phyloP scores from a whole-genome alignment of 495 filamentous ascomycete species.

The Trichoderma erinaceum region DNA sequence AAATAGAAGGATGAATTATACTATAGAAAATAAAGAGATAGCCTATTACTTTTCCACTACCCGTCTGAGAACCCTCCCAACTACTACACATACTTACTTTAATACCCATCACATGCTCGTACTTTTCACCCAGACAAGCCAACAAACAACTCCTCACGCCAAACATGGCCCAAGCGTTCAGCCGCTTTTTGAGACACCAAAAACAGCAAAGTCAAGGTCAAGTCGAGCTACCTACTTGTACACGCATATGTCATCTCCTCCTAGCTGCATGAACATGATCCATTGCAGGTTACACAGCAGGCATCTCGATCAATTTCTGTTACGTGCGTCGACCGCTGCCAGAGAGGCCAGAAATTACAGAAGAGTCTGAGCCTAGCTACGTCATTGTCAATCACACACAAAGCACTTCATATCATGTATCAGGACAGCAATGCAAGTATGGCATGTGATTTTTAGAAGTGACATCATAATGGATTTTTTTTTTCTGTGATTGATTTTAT shows the following conservation, averaged over 20 bases:
- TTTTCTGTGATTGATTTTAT: constrained; percentile 13
- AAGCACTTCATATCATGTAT: not conserved
- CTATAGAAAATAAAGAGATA: too few species aligned
- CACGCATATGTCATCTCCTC: not conserved
- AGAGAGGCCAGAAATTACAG: too few species aligned
- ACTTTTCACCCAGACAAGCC: not conserved
- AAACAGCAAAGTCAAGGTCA: too few species aligned
- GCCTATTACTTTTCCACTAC: not conserved
- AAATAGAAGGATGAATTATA: too few species aligned
- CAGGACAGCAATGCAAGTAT: constrained; percentile 16
- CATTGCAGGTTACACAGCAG: not conserved
- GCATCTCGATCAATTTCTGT: not conserved
- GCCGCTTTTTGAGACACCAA: not conserved
- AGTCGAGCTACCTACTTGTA: not conserved
- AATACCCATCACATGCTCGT: not conserved
- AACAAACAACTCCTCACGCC: not conserved
- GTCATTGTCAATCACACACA: not conserved
- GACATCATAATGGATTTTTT: constrained; percentile 13
- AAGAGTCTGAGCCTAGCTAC: not conserved
- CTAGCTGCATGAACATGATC: not conserved
- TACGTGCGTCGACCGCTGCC: not conserved
- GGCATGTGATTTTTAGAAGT: constrained; percentile 1
- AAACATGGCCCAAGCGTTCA: not conserved
- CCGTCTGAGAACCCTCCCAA: not conserved
- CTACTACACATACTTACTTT: not conserved